These are phyloP conservation scores for Biancaea sappan DNA, from an alignment of 306 rosid genomes.

Conservation along the genomic window DNA sequence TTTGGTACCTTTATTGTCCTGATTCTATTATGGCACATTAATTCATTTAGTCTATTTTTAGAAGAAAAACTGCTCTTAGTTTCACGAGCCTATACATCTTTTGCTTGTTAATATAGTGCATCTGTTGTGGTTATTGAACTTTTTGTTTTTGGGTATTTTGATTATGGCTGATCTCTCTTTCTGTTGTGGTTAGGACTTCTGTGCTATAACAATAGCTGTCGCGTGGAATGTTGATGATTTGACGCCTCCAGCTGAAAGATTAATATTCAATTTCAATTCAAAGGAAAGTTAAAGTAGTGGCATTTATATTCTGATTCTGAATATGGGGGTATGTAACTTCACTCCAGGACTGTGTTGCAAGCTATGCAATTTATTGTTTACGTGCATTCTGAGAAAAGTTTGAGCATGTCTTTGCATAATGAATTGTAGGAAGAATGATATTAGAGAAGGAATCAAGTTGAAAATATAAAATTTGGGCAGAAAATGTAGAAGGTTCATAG, in stretches of 20 bases:
- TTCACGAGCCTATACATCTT: too few relatives aligned
- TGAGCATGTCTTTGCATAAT: neutral
- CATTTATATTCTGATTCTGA: conserved; percentile 94
- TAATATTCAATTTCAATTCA: conserved; percentile 76
- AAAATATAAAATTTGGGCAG: neutral
- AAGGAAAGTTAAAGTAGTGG: conserved; percentile 84
- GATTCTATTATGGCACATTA: neutral
- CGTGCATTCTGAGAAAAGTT: neutral
- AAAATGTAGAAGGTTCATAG: neutral
- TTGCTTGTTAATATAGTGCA: too few relatives aligned
- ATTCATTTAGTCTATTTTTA: neutral
- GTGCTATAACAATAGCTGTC: conserved; percentile 48
- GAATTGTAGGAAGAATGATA: neutral
- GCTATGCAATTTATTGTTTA: neutral
- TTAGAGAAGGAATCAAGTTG: neutral
- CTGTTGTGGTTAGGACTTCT: neutral
- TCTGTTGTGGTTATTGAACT: too few relatives aligned
- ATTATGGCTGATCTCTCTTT: neutral
- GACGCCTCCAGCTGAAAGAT: conserved; percentile 88
- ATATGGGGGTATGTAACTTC: conserved; percentile 65
- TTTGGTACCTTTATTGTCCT: conserved; percentile 1
- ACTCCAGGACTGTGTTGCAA: neutral
- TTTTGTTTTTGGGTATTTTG: too few relatives aligned
- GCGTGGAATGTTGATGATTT: conserved; percentile 76
- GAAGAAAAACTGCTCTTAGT: conserved; percentile 18